A percentile compares a stretch with the other conserved stretches of the same genome.
phyloP scores from a whole-genome alignment of 1,284 basidiomycete genomes.

The Pyrrhoderma noxium region DNA sequence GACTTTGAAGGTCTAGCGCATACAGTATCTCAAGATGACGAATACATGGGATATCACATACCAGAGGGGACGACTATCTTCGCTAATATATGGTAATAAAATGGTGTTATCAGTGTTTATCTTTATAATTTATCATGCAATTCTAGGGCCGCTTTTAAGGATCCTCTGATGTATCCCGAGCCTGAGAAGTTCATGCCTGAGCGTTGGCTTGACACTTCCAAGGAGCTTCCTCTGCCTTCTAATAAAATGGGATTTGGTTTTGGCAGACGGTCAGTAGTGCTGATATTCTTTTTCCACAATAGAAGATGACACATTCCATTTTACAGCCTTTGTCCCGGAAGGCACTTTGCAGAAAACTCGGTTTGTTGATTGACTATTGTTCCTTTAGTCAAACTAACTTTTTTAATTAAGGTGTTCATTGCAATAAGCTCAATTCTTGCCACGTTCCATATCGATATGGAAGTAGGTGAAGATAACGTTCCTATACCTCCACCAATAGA shows the following conservation, averaged over 20 bases:
- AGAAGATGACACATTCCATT: not conserved
- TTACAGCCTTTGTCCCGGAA: slow-evolving; percentile 26
- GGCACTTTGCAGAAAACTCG: slow-evolving; percentile 29
- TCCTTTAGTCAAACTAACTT: slow-evolving; percentile 26
- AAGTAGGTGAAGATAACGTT: slow-evolving; percentile 25
- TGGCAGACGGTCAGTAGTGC: slow-evolving; percentile 24
- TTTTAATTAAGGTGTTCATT: slow-evolving; percentile 24
- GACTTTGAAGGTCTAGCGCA: too few species aligned
- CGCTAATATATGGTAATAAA: slow-evolving; percentile 30
- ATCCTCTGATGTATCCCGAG: slow-evolving; percentile 12
- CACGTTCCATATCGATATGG: too few species aligned
- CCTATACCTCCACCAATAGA: slow-evolving; percentile 20
- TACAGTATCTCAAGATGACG: slow-evolving; percentile 20
- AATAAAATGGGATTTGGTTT: slow-evolving; percentile 22
- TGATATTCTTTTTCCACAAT: not conserved
- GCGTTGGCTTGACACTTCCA: slow-evolving; percentile 9
- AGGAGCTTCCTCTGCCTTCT: not conserved
- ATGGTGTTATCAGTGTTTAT: slow-evolving; percentile 1
- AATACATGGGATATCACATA: slow-evolving; percentile 24
- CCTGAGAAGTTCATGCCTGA: slow-evolving; percentile 18
- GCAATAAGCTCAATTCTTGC: slow-evolving; percentile 16
- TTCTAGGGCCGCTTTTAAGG: slow-evolving; percentile 18
- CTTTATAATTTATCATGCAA: not conserved
- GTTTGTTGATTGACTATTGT: slow-evolving; percentile 27
- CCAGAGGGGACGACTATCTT: slow-evolving; percentile 28